phyloP scores from a whole-genome alignment of 129 eudicot species.

The Oenanthe sinensis region DNA sequence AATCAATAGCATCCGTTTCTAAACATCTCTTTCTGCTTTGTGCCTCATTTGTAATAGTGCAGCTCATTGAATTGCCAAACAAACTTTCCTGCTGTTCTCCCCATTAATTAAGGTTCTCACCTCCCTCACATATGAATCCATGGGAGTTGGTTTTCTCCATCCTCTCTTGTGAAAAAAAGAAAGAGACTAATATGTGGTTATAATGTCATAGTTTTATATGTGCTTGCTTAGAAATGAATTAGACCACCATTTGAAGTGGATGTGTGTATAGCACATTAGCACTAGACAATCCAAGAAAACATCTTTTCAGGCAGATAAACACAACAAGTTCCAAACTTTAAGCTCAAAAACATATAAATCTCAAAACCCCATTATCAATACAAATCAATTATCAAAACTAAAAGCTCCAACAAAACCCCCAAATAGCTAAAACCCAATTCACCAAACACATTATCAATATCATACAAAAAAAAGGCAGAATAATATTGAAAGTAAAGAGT shows the following conservation, averaged over 20 bases:
- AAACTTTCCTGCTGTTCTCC: neutral
- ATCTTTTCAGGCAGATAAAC: neutral
- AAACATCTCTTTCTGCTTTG: neutral
- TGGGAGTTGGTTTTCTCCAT: no score
- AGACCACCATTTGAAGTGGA: neutral
- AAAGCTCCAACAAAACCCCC: neutral
- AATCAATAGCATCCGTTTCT: neutral
- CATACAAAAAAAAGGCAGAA: neutral
- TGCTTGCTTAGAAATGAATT: neutral
- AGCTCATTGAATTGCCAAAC: neutral
- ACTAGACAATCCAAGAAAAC: neutral
- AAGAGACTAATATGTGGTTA: no score
- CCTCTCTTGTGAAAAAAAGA: no score
- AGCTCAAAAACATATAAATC: neutral
- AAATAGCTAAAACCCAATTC: slow-evolving; percentile 3
- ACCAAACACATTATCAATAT: neutral
- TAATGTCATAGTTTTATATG: neutral
- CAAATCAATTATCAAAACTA: neutral
- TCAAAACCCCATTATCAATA: neutral
- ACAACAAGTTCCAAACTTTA: neutral
- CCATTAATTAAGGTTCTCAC: neutral
- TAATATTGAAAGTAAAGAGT: neutral
- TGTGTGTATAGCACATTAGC: neutral
- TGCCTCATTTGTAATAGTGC: neutral
- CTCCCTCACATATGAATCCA: neutral